Evolutionary conservation across 2,329 filamentous ascomycete species (phyloP).

Genomic region (Hawksworthiomyces lignivorus): DNA sequence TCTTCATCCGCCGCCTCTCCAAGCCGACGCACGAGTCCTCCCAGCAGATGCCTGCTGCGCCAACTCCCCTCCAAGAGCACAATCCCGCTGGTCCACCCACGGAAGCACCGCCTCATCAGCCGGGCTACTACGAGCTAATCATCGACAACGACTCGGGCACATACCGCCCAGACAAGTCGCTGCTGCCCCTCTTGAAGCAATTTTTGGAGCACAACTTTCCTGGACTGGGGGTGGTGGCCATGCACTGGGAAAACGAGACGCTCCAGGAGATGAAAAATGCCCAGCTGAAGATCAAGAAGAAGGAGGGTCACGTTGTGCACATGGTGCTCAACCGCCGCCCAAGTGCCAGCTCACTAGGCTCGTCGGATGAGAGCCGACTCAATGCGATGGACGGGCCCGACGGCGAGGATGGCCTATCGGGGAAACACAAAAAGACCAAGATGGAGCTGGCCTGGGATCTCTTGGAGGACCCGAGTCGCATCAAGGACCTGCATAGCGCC

Average conservation of each 20-base stretch:
- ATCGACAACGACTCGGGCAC: slow-evolving; percentile 96
- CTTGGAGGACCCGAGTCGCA: slow-evolving; percentile 39
- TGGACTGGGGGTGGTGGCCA: slow-evolving; percentile 63
- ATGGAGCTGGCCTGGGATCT: slow-evolving; percentile 44
- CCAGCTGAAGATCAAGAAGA: slow-evolving; percentile 68
- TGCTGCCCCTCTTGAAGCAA: slow-evolving; percentile 61
- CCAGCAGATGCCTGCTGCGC: slow-evolving; percentile 34
- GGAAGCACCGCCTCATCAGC: slow-evolving; percentile 35
- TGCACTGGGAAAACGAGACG: slow-evolving; percentile 72
- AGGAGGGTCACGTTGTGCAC: slow-evolving; percentile 38
- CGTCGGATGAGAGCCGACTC: slow-evolving; percentile 44
- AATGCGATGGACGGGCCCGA: slow-evolving; percentile 20
- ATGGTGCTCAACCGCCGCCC: slow-evolving; percentile 52
- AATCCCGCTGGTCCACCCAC: slow-evolving; percentile 40
- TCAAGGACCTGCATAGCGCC: slow-evolving; percentile 26
- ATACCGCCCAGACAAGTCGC: slow-evolving; percentile 74
- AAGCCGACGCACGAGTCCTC: slow-evolving; percentile 39
- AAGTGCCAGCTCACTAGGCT: slow-evolving; percentile 41
- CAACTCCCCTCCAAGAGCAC: slow-evolving; percentile 35
- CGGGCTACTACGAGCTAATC: slow-evolving; percentile 68
- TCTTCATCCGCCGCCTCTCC: slow-evolving; percentile 69
- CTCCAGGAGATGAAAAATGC: slow-evolving; percentile 68
- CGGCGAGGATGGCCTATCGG: neutral
- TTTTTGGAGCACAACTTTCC: slow-evolving; percentile 70
- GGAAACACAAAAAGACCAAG: slow-evolving; percentile 32